phyloP scores from a whole-genome alignment of 768 basidiomycete species.

The Tulasnella sp. region DNA sequence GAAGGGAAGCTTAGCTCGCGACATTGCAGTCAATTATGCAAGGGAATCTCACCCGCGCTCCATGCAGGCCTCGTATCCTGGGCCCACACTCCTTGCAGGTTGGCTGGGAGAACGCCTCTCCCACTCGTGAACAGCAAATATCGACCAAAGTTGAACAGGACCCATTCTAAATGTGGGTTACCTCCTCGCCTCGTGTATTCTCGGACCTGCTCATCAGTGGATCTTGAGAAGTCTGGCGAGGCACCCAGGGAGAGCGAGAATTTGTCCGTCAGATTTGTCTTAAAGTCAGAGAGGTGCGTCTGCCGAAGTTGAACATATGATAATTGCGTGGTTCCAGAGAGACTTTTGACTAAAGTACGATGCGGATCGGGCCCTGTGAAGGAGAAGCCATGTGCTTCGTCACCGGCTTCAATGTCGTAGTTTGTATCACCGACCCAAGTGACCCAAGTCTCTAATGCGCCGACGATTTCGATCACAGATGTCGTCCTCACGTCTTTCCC shows the following conservation, averaged over 20 bases:
- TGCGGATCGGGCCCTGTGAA: slow-evolving; percentile 59
- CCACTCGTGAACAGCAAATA: slow-evolving; percentile 55
- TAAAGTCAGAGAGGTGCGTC: slow-evolving; percentile 44
- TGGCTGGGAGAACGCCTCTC: slow-evolving; percentile 53
- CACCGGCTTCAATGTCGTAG: slow-evolving; percentile 53
- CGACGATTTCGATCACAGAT: slow-evolving; percentile 32
- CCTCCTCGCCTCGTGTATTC: slow-evolving; percentile 46
- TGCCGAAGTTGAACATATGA: slow-evolving; percentile 35
- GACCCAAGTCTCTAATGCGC: slow-evolving; percentile 47
- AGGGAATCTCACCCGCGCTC: slow-evolving; percentile 39
- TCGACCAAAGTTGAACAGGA: slow-evolving; percentile 61
- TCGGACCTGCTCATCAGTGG: slow-evolving; percentile 48
- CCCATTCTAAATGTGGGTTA: slow-evolving; percentile 60
- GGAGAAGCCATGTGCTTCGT: slow-evolving; percentile 43
- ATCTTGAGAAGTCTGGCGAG: slow-evolving; percentile 37
- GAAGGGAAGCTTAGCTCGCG: not conserved
- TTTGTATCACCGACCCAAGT: slow-evolving; percentile 69
- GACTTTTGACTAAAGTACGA: slow-evolving; percentile 31
- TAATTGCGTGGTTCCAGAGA: slow-evolving; percentile 25
- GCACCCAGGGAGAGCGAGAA: slow-evolving; percentile 56
- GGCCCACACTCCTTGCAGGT: slow-evolving; percentile 68
- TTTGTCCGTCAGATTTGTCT: slow-evolving; percentile 27
- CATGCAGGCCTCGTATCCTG: slow-evolving; percentile 45
- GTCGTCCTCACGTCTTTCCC: slow-evolving; percentile 30
- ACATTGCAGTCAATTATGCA: not conserved